Evolutionary conservation across 495 filamentous ascomycete species (phyloP).

Genomic region (Choiromyces venosus): DNA sequence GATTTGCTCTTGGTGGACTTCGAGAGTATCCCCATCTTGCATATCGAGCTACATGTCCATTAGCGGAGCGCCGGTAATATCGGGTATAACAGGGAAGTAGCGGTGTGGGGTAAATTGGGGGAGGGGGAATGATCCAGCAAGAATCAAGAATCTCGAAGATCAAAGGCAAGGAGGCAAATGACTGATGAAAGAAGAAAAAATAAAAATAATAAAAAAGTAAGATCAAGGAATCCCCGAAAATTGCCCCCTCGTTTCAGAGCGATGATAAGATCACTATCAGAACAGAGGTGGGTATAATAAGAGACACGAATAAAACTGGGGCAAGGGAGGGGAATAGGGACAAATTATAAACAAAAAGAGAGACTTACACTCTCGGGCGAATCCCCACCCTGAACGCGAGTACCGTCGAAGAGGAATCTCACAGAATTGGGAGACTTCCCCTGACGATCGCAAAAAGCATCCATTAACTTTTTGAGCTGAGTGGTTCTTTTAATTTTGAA

Average conservation of each 20-base stretch:
- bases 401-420: constrained; percentile 93
- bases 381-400: constrained; percentile 79
- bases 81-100: constrained; percentile 3
- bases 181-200: not conserved
- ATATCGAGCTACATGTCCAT: constrained; percentile 70
- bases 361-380: constrained; percentile 82
- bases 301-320: constrained; percentile 9
- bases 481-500: constrained; percentile 99
- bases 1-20: constrained; percentile 98
- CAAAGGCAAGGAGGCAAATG: not conserved
- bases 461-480: constrained; percentile 95
- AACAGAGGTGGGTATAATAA: not conserved
- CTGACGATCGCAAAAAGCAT: constrained; percentile 94
- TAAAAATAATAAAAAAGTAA: not conserved
- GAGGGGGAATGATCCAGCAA: not conserved
- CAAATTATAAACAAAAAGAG: constrained; percentile 5
- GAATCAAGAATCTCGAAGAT: not conserved
- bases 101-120: not conserved
- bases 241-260: not conserved
- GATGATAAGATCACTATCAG: not conserved
- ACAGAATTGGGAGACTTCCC: constrained; percentile 80
- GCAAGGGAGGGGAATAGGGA: constrained; percentile 4
- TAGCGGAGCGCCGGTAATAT: not conserved
- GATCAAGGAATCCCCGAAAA: not conserved
- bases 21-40: constrained; percentile 91